phyloP scores from a whole-genome alignment of 2,329 filamentous ascomycete species.

The Biscogniauxia marginata region DNA sequence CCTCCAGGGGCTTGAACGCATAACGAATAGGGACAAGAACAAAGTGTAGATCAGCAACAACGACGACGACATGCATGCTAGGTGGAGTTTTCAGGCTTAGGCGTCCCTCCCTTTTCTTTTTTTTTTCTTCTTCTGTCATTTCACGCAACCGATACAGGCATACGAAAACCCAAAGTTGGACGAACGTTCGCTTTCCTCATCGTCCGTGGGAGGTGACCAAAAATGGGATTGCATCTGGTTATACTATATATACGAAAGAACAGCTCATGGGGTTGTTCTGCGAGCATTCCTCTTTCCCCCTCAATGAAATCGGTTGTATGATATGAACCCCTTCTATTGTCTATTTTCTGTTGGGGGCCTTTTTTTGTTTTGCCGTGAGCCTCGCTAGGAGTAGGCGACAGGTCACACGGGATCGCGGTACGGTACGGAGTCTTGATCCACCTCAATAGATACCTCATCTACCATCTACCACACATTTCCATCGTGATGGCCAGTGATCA shows the following conservation, averaged over 20 bases:
- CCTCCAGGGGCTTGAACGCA: background rate
- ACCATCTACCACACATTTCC: too few relatives aligned
- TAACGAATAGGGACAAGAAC: background rate
- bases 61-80: constrained; percentile 18
- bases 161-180: background rate
- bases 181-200: background rate
- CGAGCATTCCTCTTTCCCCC: too few relatives aligned
- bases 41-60: constrained; percentile 2
- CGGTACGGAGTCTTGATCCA: too few relatives aligned
- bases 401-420: too few relatives aligned
- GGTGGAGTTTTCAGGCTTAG: constrained; percentile 20
- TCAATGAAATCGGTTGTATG: constrained; percentile 5
- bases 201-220: background rate
- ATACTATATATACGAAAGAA: background rate
- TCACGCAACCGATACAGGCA: background rate
- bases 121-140: background rate
- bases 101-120: constrained; percentile 3
- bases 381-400: too few relatives aligned
- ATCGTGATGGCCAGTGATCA: too few relatives aligned
- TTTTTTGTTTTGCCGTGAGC: too few relatives aligned
- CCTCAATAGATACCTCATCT: too few relatives aligned
- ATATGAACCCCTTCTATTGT: background rate
- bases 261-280: too few relatives aligned
- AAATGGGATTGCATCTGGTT: too few relatives aligned
- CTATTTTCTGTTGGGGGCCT: background rate